phyloP scores from a whole-genome alignment of 1,284 basidiomycete genomes.

The Apiotrichum sp. region DNA sequence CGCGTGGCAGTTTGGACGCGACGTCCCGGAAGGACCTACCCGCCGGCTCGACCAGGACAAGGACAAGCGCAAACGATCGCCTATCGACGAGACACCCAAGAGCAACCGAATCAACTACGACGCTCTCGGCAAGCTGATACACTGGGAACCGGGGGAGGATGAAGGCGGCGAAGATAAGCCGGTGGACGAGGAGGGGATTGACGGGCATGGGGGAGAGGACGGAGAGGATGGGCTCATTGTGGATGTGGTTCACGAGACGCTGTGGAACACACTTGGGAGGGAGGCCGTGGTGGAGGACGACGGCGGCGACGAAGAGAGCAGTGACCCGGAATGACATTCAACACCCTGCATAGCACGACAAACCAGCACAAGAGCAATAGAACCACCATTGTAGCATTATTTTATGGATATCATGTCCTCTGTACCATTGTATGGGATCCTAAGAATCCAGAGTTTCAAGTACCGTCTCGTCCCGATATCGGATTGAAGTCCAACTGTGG shows the following conservation, averaged over 20 bases:
- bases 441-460: too few species aligned
- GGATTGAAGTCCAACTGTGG: too few species aligned
- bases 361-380: too few species aligned
- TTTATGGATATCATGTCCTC: too few species aligned
- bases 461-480: too few species aligned
- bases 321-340: background rate
- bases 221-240: background rate
- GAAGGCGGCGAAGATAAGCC: background rate
- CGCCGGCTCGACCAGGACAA: background rate
- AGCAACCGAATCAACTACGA: background rate
- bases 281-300: background rate
- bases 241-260: background rate
- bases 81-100: too few species aligned
- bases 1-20: constrained; percentile 1
- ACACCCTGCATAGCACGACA: too few species aligned
- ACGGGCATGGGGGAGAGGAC: background rate
- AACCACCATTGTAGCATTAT: too few species aligned
- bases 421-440: too few species aligned
- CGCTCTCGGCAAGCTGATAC: background rate
- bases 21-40: constrained; percentile 2
- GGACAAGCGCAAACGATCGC: too few species aligned
- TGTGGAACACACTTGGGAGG: background rate
- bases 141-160: background rate
- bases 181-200: background rate
- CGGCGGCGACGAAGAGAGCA: background rate